Conservation (phyloP, 192 early-diverging fungal genomes). For the Phycomyces blakesleeanus region DNA sequence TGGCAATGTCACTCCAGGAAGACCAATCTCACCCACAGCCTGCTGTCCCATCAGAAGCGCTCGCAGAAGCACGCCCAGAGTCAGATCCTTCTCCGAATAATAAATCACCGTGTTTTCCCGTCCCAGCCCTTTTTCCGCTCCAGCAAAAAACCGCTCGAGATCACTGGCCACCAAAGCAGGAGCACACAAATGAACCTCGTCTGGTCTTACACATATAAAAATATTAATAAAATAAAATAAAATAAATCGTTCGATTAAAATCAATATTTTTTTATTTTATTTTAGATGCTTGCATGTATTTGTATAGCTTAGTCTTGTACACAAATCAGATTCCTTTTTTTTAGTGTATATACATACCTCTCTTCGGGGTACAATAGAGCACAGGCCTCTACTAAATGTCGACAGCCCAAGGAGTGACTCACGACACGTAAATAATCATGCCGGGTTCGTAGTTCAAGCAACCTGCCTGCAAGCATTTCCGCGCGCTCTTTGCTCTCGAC, state of each 20-base stretch:
- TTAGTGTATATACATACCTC: neutral
- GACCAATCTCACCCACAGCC: slow-evolving; percentile 28
- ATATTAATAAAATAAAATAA: neutral
- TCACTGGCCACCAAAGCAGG: slow-evolving; percentile 30
- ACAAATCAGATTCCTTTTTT: neutral
- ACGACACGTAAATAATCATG: slow-evolving; percentile 32
- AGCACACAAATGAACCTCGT: slow-evolving; percentile 34
- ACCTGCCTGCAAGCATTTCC: slow-evolving; percentile 25
- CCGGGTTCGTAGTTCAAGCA: slow-evolving; percentile 23
- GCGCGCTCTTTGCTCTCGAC: slow-evolving; percentile 29
- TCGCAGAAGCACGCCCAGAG: slow-evolving; percentile 27
- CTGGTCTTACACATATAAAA: slow-evolving; percentile 20
- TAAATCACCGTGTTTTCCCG: slow-evolving; percentile 27
- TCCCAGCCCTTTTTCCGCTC: slow-evolving; percentile 14
- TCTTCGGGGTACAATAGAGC: slow-evolving; percentile 14
- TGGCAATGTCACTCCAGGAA: slow-evolving; percentile 3
- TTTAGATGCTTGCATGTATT: no score
- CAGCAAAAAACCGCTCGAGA: slow-evolving; percentile 10
- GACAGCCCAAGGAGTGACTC: slow-evolving; percentile 34
- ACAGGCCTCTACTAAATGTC: slow-evolving; percentile 36
- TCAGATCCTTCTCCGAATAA: slow-evolving; percentile 30
- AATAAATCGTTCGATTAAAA: no score
- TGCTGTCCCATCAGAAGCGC: slow-evolving; percentile 19
- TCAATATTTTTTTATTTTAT: no score
- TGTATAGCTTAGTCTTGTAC: neutral